These are phyloP conservation scores for Cordyceps cateniannulata DNA, from an alignment of 2,329 filamentous ascomycete genomes.

Conservation along the genomic window DNA sequence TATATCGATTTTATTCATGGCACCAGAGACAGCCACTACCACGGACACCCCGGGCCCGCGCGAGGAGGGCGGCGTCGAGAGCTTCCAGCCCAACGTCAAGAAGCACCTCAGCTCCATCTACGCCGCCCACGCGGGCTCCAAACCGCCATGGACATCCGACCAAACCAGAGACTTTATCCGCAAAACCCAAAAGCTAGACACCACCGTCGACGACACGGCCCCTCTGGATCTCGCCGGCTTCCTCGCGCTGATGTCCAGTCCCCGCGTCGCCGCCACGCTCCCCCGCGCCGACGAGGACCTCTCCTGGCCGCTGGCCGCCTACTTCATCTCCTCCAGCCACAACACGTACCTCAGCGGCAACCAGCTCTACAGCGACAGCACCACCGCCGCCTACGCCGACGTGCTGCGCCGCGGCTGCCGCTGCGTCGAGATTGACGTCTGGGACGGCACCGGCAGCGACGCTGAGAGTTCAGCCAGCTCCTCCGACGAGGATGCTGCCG, in stretches of 20 bases:
- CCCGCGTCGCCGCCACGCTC: slow-evolving; percentile 35
- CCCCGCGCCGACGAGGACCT: slow-evolving; percentile 44
- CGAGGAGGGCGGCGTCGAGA: slow-evolving; percentile 20
- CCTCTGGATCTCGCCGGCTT: slow-evolving; percentile 43
- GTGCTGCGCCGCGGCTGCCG: slow-evolving; percentile 79
- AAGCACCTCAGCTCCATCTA: slow-evolving; percentile 36
- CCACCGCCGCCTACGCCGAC: slow-evolving; percentile 79
- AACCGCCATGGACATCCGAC: slow-evolving; percentile 33
- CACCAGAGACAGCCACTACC: too few species aligned
- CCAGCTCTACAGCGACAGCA: slow-evolving; percentile 80
- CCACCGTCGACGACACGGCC: slow-evolving; percentile 28
- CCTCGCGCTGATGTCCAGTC: slow-evolving; percentile 50
- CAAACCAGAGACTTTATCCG: slow-evolving; percentile 36
- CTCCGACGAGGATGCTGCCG: slow-evolving; percentile 39
- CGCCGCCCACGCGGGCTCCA: slow-evolving; percentile 28
- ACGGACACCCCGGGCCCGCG: too few species aligned
- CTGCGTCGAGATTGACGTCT: slow-evolving; percentile 92
- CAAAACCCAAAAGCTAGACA: slow-evolving; percentile 28
- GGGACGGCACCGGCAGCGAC: slow-evolving; percentile 77
- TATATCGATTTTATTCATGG: too few species aligned
- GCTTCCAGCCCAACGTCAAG: slow-evolving; percentile 30
- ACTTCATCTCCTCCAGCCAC: slow-evolving; percentile 91
- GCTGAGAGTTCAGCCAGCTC: slow-evolving; percentile 52
- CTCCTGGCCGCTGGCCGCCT: slow-evolving; percentile 76
- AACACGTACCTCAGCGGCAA: slow-evolving; percentile 90